A percentile compares a stretch with the other conserved stretches of the same genome.
Conservation (phyloP, 208 protist genomes). For the Wallacemonas rigidus region DNA sequence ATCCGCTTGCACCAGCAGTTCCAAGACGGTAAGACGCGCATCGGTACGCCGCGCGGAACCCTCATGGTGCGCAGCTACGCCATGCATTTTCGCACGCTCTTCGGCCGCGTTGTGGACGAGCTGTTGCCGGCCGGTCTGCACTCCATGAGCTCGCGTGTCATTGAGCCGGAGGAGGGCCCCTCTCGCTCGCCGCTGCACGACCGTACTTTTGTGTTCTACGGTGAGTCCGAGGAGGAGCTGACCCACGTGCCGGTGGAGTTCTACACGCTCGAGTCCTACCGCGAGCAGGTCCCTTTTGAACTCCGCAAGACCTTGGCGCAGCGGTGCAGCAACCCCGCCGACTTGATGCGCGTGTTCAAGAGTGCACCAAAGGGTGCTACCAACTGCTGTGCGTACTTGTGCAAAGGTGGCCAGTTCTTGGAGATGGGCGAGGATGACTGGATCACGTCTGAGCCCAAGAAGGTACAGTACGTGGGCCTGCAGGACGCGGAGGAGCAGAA, state of each 20-base stretch:
- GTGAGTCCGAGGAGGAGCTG: conserved; percentile 72
- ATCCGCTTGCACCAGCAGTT: conserved; percentile 89
- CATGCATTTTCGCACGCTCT: conserved; percentile 88
- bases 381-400: conserved; percentile 83
- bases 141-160: conserved; percentile 83
- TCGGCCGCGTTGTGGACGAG: conserved; percentile 89
- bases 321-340: conserved; percentile 57
- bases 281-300: conserved; percentile 86
- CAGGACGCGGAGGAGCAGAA: conserved; percentile 77
- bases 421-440: conserved; percentile 89
- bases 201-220: conserved; percentile 90
- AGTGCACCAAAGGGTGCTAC: conserved; percentile 72
- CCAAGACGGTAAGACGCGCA: conserved; percentile 59
- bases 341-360: conserved; percentile 78
- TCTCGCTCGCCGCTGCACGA: conserved; percentile 40
- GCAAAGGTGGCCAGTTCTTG: conserved; percentile 88
- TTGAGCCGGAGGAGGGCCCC: conserved; percentile 79
- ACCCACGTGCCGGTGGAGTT: conserved; percentile 92
- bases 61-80: conserved; percentile 88
- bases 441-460: conserved; percentile 75
- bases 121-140: conserved; percentile 83
- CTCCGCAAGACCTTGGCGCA: conserved; percentile 83
- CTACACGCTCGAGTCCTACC: conserved; percentile 92
- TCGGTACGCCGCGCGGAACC: conserved; percentile 46
- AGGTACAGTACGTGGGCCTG: conserved; percentile 63